Evolutionary conservation across 2,329 filamentous ascomycete species (phyloP).

Genomic region (Zelopaecilomyces penicillatus): DNA sequence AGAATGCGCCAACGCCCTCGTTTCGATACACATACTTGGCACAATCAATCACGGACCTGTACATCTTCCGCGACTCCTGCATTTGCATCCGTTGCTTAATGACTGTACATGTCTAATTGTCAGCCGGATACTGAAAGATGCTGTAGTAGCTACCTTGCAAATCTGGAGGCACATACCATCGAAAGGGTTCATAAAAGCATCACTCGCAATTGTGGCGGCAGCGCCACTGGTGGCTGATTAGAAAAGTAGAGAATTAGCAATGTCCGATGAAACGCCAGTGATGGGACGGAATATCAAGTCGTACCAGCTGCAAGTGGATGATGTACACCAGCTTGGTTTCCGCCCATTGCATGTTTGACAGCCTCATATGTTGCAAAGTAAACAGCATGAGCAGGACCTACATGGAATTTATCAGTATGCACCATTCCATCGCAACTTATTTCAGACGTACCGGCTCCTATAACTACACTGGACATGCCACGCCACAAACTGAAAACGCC

Average conservation of each 20-base stretch:
- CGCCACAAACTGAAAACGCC: constrained; percentile 89
- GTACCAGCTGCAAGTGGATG: constrained; percentile 88
- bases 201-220: constrained; percentile 90
- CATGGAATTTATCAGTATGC: constrained; percentile 9
- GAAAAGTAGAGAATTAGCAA: background rate
- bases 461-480: constrained; percentile 90
- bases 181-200: constrained; percentile 98
- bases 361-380: constrained; percentile 98
- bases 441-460: constrained; percentile 78
- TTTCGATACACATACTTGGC: constrained; percentile 77
- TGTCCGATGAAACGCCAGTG: background rate
- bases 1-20: constrained; percentile 87
- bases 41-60: constrained; percentile 80
- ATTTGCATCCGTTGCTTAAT: constrained; percentile 99
- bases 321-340: constrained; percentile 78
- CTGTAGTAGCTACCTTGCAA: background rate
- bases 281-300: constrained; percentile 19
- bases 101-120: constrained; percentile 45
- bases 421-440: too few species aligned
- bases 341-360: constrained; percentile 92
- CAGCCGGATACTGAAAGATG: background rate
- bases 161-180: constrained; percentile 57
- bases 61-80: constrained; percentile 79
- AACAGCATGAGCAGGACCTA: constrained; percentile 91
- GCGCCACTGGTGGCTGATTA: constrained; percentile 77